phyloP scores from a whole-genome alignment of 352 stramenopile genomes.

The Phytophthora ohioensis region DNA sequence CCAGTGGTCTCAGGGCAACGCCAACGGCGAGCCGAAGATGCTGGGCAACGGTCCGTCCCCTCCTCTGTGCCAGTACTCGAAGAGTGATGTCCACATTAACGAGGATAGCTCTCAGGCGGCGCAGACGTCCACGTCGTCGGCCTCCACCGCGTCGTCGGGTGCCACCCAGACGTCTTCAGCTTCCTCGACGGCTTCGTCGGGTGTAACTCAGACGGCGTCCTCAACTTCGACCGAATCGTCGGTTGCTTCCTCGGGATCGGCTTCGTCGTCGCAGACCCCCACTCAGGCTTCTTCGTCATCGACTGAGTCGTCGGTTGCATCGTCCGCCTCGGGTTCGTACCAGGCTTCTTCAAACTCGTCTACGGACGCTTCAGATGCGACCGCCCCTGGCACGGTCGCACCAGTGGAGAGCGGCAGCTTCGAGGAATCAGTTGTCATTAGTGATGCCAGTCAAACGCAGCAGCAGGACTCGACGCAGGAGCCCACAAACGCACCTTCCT shows the following conservation, averaged over 20 bases:
- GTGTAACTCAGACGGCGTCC: slow-evolving; percentile 9
- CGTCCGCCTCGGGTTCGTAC: slow-evolving; percentile 8
- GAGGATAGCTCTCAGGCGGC: slow-evolving; percentile 21
- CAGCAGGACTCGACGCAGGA: slow-evolving; percentile 26
- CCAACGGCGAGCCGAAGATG: slow-evolving; percentile 22
- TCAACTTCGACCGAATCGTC: slow-evolving; percentile 7
- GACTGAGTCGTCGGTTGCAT: neutral
- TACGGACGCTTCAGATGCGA: slow-evolving; percentile 17
- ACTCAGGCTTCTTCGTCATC: slow-evolving; percentile 15
- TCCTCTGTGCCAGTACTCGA: slow-evolving; percentile 36
- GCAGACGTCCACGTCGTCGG: slow-evolving; percentile 2
- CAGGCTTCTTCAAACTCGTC: slow-evolving; percentile 23
- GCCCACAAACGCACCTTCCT: slow-evolving; percentile 5
- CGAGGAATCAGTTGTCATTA: slow-evolving; percentile 26
- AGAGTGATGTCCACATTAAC: slow-evolving; percentile 38
- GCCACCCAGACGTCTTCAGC: slow-evolving; percentile 15
- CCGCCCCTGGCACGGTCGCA: slow-evolving; percentile 25
- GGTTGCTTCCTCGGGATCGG: neutral
- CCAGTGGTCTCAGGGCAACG: slow-evolving; percentile 41
- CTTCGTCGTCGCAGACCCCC: slow-evolving; percentile 13
- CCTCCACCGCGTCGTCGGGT: slow-evolving; percentile 17
- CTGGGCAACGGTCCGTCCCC: slow-evolving; percentile 39
- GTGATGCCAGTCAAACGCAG: slow-evolving; percentile 16
- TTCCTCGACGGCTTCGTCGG: slow-evolving; percentile 13
- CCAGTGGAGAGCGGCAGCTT: slow-evolving; percentile 24